These are phyloP conservation scores for Penicillium psychrosexuale DNA, from an alignment of 2,329 filamentous ascomycete genomes.

Conservation along the genomic window DNA sequence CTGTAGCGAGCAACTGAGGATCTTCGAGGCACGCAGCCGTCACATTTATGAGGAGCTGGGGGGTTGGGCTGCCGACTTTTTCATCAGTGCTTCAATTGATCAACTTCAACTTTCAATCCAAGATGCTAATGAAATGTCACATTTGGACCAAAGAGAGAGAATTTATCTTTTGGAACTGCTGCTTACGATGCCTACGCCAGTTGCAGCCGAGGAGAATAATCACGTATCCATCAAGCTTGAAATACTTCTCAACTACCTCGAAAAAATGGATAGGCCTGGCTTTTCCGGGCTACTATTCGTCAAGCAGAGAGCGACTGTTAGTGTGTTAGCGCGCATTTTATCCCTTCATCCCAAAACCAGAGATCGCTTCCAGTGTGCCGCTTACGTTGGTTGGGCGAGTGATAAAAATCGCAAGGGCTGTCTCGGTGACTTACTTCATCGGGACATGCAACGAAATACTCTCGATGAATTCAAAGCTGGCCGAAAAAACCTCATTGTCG, in stretches of 20 bases:
- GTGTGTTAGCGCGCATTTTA: conserved; percentile 59
- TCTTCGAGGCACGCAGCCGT: conserved; percentile 50
- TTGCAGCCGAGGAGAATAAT: conserved; percentile 12
- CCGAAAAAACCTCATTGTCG: conserved; percentile 55
- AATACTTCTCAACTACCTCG: conserved; percentile 55
- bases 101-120: conserved; percentile 26
- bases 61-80: conserved; percentile 66
- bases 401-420: conserved; percentile 43
- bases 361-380: conserved; percentile 44
- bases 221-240: conserved; percentile 57
- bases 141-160: conserved; percentile 52
- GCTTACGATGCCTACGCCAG: conserved; percentile 17
- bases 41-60: conserved; percentile 61
- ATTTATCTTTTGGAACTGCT: conserved; percentile 52
- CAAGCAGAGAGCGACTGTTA: conserved; percentile 59
- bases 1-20: conserved; percentile 55
- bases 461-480: conserved; percentile 55
- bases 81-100: conserved; percentile 53
- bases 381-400: conserved; percentile 49
- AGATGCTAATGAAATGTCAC: conserved; percentile 35
- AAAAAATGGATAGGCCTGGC: conserved; percentile 43
- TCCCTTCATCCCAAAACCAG: conserved; percentile 49
- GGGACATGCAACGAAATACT: conserved; percentile 49
- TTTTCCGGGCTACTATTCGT: conserved; percentile 65
- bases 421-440: conserved; percentile 50